These are phyloP conservation scores for Solanum pimpinellifolium DNA, from an alignment of 257 asterid species.

Conservation along the genomic window DNA sequence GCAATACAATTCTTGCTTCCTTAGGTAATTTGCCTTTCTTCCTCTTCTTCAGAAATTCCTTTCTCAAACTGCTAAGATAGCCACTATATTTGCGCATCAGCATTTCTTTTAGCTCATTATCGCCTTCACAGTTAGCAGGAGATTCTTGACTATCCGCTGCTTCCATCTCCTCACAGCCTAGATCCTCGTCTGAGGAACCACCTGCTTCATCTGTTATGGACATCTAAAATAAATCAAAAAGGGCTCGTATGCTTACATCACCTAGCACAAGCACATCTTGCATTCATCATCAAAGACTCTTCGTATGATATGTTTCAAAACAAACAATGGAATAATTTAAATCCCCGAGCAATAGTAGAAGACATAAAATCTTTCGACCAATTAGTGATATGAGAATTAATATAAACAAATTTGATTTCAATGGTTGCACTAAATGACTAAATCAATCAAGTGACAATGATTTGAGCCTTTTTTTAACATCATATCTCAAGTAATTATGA, in stretches of 20 bases:
- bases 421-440: not conserved
- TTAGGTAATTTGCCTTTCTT: conserved; percentile 68
- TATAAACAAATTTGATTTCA: not conserved
- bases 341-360: not conserved
- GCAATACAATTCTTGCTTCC: conserved; percentile 42
- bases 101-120: conserved; percentile 47
- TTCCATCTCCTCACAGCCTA: conserved; percentile 26
- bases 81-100: conserved; percentile 72
- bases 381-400: not conserved
- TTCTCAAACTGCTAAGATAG: conserved; percentile 48
- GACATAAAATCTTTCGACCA: not conserved
- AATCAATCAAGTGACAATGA: not conserved
- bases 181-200: conserved; percentile 33
- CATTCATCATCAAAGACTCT: not conserved
- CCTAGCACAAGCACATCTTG: not conserved
- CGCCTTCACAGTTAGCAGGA: conserved; percentile 8
- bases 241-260: not conserved
- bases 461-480: not conserved
- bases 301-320: not conserved
- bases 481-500: not conserved
- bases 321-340: not conserved
- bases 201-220: conserved; percentile 33
- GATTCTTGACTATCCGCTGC: conserved; percentile 20
- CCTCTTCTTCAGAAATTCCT: conserved; percentile 58
- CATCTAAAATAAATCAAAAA: not conserved